Conservation (phyloP, 257 asterid species). For the Ajuga chamaepitys region DNA sequence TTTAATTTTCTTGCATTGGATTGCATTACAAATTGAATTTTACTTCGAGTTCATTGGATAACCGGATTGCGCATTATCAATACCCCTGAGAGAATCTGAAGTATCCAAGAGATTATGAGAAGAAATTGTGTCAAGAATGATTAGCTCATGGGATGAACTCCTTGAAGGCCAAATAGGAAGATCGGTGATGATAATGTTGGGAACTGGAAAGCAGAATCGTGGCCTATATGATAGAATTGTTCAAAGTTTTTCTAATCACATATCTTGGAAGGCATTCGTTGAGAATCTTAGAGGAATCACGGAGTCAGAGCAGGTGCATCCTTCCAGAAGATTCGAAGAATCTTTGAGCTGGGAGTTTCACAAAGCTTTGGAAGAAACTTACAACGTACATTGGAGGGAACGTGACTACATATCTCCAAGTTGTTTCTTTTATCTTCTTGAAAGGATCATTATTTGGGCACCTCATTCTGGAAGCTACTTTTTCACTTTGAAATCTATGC, state of each 20-base stretch:
- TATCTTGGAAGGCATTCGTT: slow-evolving; percentile 39
- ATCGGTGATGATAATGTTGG: slow-evolving; percentile 33
- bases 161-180: slow-evolving; percentile 42
- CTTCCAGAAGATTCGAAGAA: not conserved
- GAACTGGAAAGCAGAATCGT: slow-evolving; percentile 23
- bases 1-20: too few relatives aligned
- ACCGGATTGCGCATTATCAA: too few relatives aligned
- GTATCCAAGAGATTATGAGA: slow-evolving; percentile 29
- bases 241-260: not conserved
- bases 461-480: slow-evolving; percentile 28
- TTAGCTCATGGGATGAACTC: not conserved
- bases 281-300: slow-evolving; percentile 6
- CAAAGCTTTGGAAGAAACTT: slow-evolving; percentile 34
- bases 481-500: slow-evolving; percentile 40
- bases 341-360: slow-evolving; percentile 14
- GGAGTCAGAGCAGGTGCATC: not conserved
- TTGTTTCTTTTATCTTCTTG: slow-evolving; percentile 56
- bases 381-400: slow-evolving; percentile 18
- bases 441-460: slow-evolving; percentile 36
- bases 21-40: too few relatives aligned
- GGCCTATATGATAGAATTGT: slow-evolving; percentile 17
- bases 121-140: slow-evolving; percentile 20
- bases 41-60: too few relatives aligned
- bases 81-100: slow-evolving; percentile 31
- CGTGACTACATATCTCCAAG: slow-evolving; percentile 40